Evolutionary conservation across 2,329 filamentous ascomycete genomes (phyloP).

Genomic region (Aspergillus sp.): DNA sequence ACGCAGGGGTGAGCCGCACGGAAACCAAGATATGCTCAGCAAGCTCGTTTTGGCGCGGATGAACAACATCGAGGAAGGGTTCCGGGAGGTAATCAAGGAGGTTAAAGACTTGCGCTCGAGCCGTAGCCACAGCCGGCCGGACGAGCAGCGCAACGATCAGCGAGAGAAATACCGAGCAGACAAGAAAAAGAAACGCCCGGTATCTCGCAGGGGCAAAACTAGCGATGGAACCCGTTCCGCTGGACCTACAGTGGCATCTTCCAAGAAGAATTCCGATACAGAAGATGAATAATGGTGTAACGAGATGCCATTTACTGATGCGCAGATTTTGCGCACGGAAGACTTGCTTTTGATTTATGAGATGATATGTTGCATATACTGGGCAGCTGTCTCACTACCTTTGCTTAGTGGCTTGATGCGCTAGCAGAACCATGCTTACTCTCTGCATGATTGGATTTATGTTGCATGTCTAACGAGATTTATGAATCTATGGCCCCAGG

Average conservation of each 20-base stretch:
- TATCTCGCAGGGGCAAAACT: conserved; percentile 25
- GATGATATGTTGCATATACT: conserved; percentile 2
- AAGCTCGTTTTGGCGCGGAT: conserved; percentile 84
- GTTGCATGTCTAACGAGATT: not conserved
- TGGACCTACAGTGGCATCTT: conserved; percentile 5
- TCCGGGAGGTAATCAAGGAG: conserved; percentile 82
- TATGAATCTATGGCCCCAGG: not conserved
- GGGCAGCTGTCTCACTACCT: conserved; percentile 24
- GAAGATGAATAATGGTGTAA: conserved; percentile 4
- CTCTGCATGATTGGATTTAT: not conserved
- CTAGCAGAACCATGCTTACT: not conserved
- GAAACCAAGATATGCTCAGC: conserved; percentile 73
- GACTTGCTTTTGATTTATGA: not conserved
- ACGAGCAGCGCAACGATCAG: conserved; percentile 28
- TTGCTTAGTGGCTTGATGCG: not conserved
- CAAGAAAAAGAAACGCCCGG: conserved; percentile 28
- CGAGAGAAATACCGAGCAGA: conserved; percentile 32
- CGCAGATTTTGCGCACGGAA: not conserved
- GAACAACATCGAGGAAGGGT: conserved; percentile 90
- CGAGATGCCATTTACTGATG: not conserved
- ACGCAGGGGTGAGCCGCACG: conserved; percentile 45
- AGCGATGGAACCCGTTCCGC: conserved; percentile 24
- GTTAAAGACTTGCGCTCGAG: conserved; percentile 64
- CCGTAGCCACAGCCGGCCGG: conserved; percentile 34
- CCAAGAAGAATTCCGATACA: not conserved